These are phyloP conservation scores for Saturnispora galanensis DNA, from an alignment of 805 yeast genomes.

Conservation along the genomic window DNA sequence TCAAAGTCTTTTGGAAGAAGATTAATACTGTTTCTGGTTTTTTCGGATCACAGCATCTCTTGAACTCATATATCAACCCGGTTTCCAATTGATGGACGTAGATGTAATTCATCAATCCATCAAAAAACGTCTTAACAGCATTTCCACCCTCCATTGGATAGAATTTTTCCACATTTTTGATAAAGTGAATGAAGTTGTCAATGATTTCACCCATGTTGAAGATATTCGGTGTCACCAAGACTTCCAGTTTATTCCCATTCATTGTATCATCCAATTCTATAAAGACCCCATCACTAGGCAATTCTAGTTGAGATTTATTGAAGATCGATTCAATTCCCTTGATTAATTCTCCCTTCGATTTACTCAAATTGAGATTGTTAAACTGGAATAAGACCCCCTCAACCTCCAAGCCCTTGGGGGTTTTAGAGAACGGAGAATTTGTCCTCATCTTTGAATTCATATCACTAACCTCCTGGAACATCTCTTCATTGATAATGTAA, in stretches of 20 bases:
- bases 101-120: slow-evolving; percentile 50
- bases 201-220: slow-evolving; percentile 73
- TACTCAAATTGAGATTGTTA: slow-evolving; percentile 24
- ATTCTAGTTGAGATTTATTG: slow-evolving; percentile 13
- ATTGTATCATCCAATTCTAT: slow-evolving; percentile 44
- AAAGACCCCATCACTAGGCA: slow-evolving; percentile 28
- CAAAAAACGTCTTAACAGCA: slow-evolving; percentile 38
- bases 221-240: slow-evolving; percentile 58
- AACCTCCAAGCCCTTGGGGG: slow-evolving; percentile 17
- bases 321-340: slow-evolving; percentile 9
- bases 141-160: slow-evolving; percentile 27
- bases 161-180: slow-evolving; percentile 44
- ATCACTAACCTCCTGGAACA: slow-evolving; percentile 18
- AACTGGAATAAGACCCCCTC: slow-evolving; percentile 29
- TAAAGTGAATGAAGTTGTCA: slow-evolving; percentile 62
- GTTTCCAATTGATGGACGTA: slow-evolving; percentile 58
- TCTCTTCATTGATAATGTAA: slow-evolving; percentile 29
- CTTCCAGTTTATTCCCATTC: slow-evolving; percentile 43
- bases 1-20: slow-evolving; percentile 39
- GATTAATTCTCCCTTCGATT: slow-evolving; percentile 10
- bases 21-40: slow-evolving; percentile 30
- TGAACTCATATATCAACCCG: slow-evolving; percentile 44
- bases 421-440: slow-evolving; percentile 18
- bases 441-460: slow-evolving; percentile 12
- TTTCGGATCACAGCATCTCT: slow-evolving; percentile 31